Conservation (phyloP, 2,329 filamentous ascomycete species). For the Decorospora gaudefroyi region DNA sequence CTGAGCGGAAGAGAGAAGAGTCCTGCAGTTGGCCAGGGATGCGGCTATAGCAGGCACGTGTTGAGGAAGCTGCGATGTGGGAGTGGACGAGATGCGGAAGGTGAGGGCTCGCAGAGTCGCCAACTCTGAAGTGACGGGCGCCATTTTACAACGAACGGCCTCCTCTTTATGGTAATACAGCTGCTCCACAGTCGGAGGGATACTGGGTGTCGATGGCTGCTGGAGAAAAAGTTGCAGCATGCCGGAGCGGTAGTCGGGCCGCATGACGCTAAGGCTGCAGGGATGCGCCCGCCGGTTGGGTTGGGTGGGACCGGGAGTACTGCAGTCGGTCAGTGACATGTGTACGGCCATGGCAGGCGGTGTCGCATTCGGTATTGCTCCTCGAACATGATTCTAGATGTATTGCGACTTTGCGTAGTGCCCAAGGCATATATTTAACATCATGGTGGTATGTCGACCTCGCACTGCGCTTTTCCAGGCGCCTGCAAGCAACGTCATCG, state of each 20-base stretch:
- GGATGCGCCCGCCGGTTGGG: constrained; percentile 25
- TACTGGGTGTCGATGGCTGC: constrained; percentile 7
- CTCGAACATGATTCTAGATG: constrained; percentile 39
- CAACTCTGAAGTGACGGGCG: constrained; percentile 33
- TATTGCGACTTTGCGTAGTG: constrained; percentile 27
- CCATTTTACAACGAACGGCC: constrained; percentile 27
- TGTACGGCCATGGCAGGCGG: constrained; percentile 27
- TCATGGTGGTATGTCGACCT: constrained; percentile 43
- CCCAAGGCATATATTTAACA: constrained; percentile 38
- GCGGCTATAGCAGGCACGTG: constrained; percentile 70
- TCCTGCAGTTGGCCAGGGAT: constrained; percentile 58
- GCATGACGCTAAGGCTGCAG: constrained; percentile 27
- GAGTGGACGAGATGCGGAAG: constrained; percentile 71
- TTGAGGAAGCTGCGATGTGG: constrained; percentile 72
- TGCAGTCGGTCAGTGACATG: constrained; percentile 27
- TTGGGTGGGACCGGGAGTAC: constrained; percentile 19
- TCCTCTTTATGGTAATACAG: not conserved
- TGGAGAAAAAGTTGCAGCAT: constrained; percentile 30
- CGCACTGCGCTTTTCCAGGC: not conserved
- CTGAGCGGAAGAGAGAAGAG: constrained; percentile 66
- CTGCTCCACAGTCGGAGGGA: not conserved
- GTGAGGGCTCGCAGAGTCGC: constrained; percentile 56
- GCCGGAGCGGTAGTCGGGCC: constrained; percentile 27
- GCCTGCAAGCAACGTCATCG: constrained; percentile 40
- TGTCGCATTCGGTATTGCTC: constrained; percentile 28